These are phyloP conservation scores for Diaporthe vexans DNA, from an alignment of 2,329 filamentous ascomycete genomes.

Conservation along the genomic window DNA sequence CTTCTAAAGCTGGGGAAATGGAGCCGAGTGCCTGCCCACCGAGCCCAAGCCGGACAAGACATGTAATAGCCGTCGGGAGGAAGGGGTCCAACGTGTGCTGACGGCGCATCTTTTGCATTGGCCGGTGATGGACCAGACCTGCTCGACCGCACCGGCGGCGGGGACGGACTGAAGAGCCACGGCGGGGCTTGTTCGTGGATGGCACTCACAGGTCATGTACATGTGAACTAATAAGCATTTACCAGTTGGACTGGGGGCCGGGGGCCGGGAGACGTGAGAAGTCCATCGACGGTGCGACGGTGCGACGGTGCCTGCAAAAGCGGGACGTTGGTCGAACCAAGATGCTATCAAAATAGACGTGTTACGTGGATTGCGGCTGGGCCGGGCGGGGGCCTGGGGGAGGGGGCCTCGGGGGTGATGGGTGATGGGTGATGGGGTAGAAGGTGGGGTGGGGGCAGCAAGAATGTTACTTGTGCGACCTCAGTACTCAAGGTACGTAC, in stretches of 20 bases:
- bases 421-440: neutral
- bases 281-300: neutral
- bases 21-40: neutral
- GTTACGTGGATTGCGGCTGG: neutral
- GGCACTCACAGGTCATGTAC: too few species aligned
- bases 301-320: neutral
- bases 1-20: neutral
- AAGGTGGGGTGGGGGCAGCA: constrained; percentile 5
- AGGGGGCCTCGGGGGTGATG: neutral
- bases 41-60: neutral
- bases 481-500: too few species aligned
- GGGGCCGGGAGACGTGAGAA: neutral
- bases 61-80: constrained; percentile 8
- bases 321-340: neutral
- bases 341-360: neutral
- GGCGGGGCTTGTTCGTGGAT: neutral
- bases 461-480: neutral
- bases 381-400: neutral
- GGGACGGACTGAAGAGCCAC: constrained; percentile 8
- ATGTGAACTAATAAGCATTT: neutral
- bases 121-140: too few species aligned
- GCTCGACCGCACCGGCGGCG: constrained; percentile 4
- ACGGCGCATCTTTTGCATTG: too few species aligned
- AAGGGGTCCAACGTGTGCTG: neutral
- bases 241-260: neutral